A percentile compares a stretch with the other conserved stretches of the same genome.
Conservation (phyloP, 768 basidiomycete genomes). For the Tylopilus plumbeoviolaceoides region DNA sequence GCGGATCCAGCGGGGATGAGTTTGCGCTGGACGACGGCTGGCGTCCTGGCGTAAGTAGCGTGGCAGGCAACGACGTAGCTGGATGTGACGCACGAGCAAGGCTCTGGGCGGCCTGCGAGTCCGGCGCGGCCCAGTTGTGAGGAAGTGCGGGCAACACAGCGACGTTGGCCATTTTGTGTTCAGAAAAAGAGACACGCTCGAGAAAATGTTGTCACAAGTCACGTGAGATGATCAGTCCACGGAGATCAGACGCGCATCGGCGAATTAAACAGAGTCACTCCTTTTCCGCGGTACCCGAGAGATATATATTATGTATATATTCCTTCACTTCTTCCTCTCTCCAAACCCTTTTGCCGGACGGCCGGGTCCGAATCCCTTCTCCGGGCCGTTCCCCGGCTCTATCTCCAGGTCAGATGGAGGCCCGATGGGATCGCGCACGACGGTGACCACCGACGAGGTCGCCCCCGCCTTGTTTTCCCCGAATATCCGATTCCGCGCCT, state of each 20-base stretch:
- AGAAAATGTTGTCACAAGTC: background rate
- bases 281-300: background rate
- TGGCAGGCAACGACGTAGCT: background rate
- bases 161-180: slow-evolving; percentile 20
- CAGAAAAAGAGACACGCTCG: background rate
- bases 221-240: background rate
- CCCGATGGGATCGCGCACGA: slow-evolving; percentile 34
- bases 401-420: slow-evolving; percentile 15
- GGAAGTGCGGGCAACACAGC: slow-evolving; percentile 27
- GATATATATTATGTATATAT: no score
- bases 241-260: background rate
- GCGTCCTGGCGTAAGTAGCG: slow-evolving; percentile 6
- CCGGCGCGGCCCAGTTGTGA: slow-evolving; percentile 19
- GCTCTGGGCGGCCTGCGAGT: slow-evolving; percentile 8
- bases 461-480: slow-evolving; percentile 25
- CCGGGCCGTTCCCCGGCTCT: background rate
- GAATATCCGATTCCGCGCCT: slow-evolving; percentile 72
- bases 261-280: no score
- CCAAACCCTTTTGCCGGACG: slow-evolving; percentile 27
- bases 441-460: background rate
- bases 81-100: slow-evolving; percentile 26
- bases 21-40: slow-evolving; percentile 37
- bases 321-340: slow-evolving; percentile 15
- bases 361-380: background rate
- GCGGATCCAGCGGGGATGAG: slow-evolving; percentile 86